Evolutionary conservation across 352 stramenopile genomes (phyloP), one percentile per base, ranked within the genome.

Genomic region (Globisporangium nunn): DNA sequence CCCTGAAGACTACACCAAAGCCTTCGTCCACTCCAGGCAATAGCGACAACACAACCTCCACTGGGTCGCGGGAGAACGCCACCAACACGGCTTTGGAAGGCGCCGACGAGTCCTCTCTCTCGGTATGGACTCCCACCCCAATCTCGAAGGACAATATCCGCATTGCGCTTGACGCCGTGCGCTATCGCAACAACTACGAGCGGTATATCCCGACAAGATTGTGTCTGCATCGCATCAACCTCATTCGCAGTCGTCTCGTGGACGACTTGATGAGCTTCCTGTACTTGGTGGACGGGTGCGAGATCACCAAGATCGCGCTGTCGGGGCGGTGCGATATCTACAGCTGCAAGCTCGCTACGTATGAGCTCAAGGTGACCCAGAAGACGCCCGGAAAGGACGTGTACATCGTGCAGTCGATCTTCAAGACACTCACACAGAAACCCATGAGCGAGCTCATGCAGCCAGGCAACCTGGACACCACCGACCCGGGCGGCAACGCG

Each of bases 241-340:
- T 50, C 14, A 70, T 81, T 14, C 55, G 61, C 2, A 56, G 40
- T 7, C 59, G 72, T 17, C 10, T 64, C 17, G 50, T 37, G 48
- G 54, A 44, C 50, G 57, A 61, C 4, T 23, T 81, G 18, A 18
- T 31, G 18, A 74, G 46, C 51, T 81, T 64, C 41, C 54, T 81
- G 12, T 60, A 69, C 54, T 76, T 60, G 0, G 70, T 76, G 23
- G 69, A 81, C 31, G 72, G 72, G 35, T 81, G 72, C 23, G 56
- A 62, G 45, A 56, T 52, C 31, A 50, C 50, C 4, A 56, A 68
- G 18, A 58, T 78, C 6, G 60, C 54, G 28, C 28, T 50, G 33
- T 66, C 65, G 31, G 72, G 72, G n/a, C 64, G 66, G 14, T 81
- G 72, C 41, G 64, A 81, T 54, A 66, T 78, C 52, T 76, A 78